These are phyloP conservation scores for Hypomontagnella submonticulosa DNA, from an alignment of 495 filamentous ascomycete genomes.

Conservation along the genomic window DNA sequence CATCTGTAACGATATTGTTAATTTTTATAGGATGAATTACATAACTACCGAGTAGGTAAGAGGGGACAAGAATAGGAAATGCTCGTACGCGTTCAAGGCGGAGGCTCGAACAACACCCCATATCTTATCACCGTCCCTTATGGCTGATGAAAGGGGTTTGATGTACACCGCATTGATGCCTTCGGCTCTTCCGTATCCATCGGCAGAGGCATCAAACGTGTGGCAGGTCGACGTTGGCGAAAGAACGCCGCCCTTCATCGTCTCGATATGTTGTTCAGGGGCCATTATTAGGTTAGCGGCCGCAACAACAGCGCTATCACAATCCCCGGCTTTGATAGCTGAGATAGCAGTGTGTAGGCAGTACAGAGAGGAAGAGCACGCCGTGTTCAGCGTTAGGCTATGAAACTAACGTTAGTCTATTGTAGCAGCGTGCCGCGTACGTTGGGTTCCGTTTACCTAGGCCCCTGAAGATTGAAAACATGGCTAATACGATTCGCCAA, in stretches of 20 bases:
- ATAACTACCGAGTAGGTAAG: too few species aligned
- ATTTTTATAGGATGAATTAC: too few species aligned
- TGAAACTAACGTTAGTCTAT: background rate
- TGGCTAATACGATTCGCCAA: slow-evolving; percentile 66
- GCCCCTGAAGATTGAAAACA: slow-evolving; percentile 61
- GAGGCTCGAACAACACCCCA: slow-evolving; percentile 60
- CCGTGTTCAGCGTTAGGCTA: slow-evolving; percentile 55
- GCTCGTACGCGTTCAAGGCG: slow-evolving; percentile 52
- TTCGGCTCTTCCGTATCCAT: slow-evolving; percentile 49
- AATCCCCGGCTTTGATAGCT: slow-evolving; percentile 53
- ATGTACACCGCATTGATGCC: slow-evolving; percentile 49
- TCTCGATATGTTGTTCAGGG: slow-evolving; percentile 49
- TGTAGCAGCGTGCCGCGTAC: background rate
- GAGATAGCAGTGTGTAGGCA: slow-evolving; percentile 49
- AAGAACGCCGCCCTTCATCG: slow-evolving; percentile 54
- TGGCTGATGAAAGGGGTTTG: slow-evolving; percentile 59
- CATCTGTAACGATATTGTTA: slow-evolving; percentile 48
- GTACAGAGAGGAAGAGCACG: slow-evolving; percentile 59
- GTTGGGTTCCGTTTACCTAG: slow-evolving; percentile 37
- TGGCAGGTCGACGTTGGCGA: slow-evolving; percentile 55
- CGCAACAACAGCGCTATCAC: slow-evolving; percentile 53
- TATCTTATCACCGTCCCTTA: slow-evolving; percentile 58
- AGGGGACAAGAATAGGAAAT: too few species aligned
- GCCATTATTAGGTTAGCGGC: slow-evolving; percentile 52
- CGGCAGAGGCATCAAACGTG: slow-evolving; percentile 52